Evolutionary conservation across 345 rosid species (phyloP), one percentile per base, ranked within the genome.

Genomic region (Mangifera indica): DNA sequence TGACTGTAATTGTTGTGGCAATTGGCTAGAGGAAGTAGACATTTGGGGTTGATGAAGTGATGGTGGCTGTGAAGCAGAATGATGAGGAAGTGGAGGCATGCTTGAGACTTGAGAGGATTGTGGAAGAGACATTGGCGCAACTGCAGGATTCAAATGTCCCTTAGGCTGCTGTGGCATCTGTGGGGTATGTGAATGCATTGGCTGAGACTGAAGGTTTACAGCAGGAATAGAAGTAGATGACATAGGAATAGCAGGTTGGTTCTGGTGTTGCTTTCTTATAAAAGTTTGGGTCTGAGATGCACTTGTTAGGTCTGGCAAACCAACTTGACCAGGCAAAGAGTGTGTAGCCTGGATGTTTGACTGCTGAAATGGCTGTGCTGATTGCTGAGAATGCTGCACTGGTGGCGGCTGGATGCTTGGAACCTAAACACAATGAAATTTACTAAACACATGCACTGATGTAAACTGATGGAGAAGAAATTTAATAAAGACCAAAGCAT

Each of bases 1-100:
- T 10, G 87, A 82, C 72, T 85, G 93, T 69, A 86, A 70, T 32
- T 90, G 82, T 74, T 83, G 98, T 60, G 89, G 97, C 84, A 88
- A 70, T 83, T 87, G 98, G 75, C 74, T 77, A 26, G 93, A 78
- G 76, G 89, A 68, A 17, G 84, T 68, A 10, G 92, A 78, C 76
- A 75, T 77, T 65, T 86, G 95, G 29, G 84, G 79, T 62, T 88
- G 98, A 71, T 90, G 93, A 80, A 81, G 86, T 17, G 81, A 69
- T 37, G 80, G 74, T 4, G 76, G 77, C 69, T 90, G 97, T 66
- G 96, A 76, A 72, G 89, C 67, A 53, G 88, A 74, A 82, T 85
- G 93, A 81, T 83, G 80, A 46, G 91, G 73, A 81, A 26, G 74
- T 32, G 83, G 80, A 71, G 89, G 84, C 46, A 76, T 59, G 67